A percentile compares a stretch with the other conserved stretches of the same genome.
These are phyloP conservation scores for Leptodontidium sp. DNA, from an alignment of 2,329 filamentous ascomycete genomes.

Conservation along the genomic window DNA sequence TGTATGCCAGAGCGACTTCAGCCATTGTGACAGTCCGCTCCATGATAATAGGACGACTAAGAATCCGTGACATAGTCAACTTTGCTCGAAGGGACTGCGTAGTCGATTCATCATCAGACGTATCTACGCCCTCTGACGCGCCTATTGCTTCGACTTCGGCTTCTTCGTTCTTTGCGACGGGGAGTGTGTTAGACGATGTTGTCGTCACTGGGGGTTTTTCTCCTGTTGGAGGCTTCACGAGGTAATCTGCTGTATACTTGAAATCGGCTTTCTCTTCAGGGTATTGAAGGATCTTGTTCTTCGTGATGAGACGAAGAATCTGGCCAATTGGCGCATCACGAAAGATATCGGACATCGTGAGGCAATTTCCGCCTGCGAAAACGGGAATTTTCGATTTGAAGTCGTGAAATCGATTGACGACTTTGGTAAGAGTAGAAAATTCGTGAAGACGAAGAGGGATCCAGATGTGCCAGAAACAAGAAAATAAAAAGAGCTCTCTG, in stretches of 20 bases:
- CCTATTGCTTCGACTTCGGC: background rate
- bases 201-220: background rate
- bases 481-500: background rate
- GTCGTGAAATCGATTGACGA: background rate
- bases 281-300: slow-evolving; percentile 8
- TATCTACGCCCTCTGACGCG: background rate
- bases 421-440: background rate
- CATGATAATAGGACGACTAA: slow-evolving; percentile 9
- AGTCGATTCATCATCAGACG: slow-evolving; percentile 4
- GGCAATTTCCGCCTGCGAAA: no score
- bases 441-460: background rate
- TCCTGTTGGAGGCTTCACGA: background rate
- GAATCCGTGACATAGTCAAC: slow-evolving; percentile 10
- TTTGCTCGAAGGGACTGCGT: background rate
- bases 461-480: no score
- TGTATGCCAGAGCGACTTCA: slow-evolving; percentile 9
- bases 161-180: slow-evolving; percentile 5
- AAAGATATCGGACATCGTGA: slow-evolving; percentile 13
- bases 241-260: slow-evolving; percentile 2
- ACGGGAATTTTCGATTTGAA: background rate
- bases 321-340: slow-evolving; percentile 17
- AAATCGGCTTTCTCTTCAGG: slow-evolving; percentile 11
- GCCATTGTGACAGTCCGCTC: slow-evolving; percentile 8
- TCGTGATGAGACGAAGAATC: slow-evolving; percentile 4
- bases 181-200: background rate